Percentiles rank a stretch among this genome's conserved stretches.
These are phyloP conservation scores for Lathyrus tuberosus DNA, from an alignment of 306 rosid species.

Conservation along the genomic window DNA sequence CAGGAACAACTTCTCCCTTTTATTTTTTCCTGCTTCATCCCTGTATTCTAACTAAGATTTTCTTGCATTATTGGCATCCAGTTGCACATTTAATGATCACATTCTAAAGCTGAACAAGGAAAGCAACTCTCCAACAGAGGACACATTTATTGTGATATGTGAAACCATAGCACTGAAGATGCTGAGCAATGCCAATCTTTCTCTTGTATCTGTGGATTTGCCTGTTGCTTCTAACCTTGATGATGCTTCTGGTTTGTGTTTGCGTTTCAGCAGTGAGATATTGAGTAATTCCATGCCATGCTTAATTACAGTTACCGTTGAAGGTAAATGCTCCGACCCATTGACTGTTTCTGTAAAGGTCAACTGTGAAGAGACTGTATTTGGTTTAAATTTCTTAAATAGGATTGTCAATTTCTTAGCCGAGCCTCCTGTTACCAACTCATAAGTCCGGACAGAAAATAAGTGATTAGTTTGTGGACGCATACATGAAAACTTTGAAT, in stretches of 20 bases:
- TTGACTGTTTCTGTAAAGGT: slow-evolving; percentile 67
- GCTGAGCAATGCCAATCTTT: slow-evolving; percentile 78
- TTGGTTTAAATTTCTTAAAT: slow-evolving; percentile 88
- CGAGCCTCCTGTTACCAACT: slow-evolving; percentile 54
- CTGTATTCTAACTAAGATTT: slow-evolving; percentile 39
- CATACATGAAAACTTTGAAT: slow-evolving; percentile 21
- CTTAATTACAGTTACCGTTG: slow-evolving; percentile 69
- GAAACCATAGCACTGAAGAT: slow-evolving; percentile 73
- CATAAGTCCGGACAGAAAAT: slow-evolving; percentile 41
- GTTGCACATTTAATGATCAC: slow-evolving; percentile 84
- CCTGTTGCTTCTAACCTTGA: slow-evolving; percentile 73
- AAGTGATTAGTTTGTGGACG: slow-evolving; percentile 29
- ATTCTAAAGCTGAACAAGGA: slow-evolving; percentile 61
- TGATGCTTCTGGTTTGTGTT: slow-evolving; percentile 88
- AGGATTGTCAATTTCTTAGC: slow-evolving; percentile 75
- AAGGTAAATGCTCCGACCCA: slow-evolving; percentile 90
- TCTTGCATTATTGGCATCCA: slow-evolving; percentile 50
- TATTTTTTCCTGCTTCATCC: slow-evolving; percentile 20
- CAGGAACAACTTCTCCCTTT: slow-evolving; percentile 11
- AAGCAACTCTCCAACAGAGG: slow-evolving; percentile 54
- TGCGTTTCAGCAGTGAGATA: slow-evolving; percentile 83
- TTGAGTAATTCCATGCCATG: slow-evolving; percentile 77
- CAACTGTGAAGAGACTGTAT: slow-evolving; percentile 95
- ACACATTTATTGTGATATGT: slow-evolving; percentile 79
- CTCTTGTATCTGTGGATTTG: slow-evolving; percentile 84